Base-by-base conservation (phyloP, 225 moss, liverwort and hornwort species). In the Ulota crispa region DNA sequence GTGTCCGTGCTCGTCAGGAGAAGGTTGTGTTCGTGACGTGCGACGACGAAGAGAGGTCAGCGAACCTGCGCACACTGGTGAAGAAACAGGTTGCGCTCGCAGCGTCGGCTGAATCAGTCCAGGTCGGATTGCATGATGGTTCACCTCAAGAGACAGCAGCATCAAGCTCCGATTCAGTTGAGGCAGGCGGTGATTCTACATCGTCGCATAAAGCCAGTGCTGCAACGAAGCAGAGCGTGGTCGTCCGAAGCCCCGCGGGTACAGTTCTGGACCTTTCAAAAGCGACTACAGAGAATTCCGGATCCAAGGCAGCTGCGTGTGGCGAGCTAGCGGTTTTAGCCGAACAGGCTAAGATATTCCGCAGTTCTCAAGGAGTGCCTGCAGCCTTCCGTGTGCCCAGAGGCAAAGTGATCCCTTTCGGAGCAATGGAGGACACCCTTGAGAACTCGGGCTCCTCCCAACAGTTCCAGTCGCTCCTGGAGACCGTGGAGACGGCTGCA, bases 1-100 rank as follows among this genome's bases (percentile, higher is more conserved):
- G 97, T 63, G 97, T 98, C 78, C 91, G 97, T 66, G 93, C 95
- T 76, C 91, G 97, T 42, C 97, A 98, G 88, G 97, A 98, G 67
- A 93, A 91, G 77, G 95, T 98, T 21, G 90, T 94, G 6, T 98
- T 98, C 65, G 94, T 94, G 50, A 95, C 97, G 19, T 90, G 93
- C 63, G 95, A 98, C 85, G 97, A 94, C 75, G 95, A 98, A 85
- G 95, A 94, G 13, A 91, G 88, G 47, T 82, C 93, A 23, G 84
- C 87, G 1, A 52, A 81, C 61, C 86, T 98, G 81, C 91, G 85
- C 9, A 27, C 81, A 41, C 59, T 92, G 14, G 75, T 93, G 57
- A 93, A 91, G 55, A 85, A 87, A 72, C 23, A 67, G 23, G 79
- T 95, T 65, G 92, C 90, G 68, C 82, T 96, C 42, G 88, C 89